Base-by-base conservation (phyloP, 108 stramenopile species). In the Cyclostephanos tholiformis region DNA sequence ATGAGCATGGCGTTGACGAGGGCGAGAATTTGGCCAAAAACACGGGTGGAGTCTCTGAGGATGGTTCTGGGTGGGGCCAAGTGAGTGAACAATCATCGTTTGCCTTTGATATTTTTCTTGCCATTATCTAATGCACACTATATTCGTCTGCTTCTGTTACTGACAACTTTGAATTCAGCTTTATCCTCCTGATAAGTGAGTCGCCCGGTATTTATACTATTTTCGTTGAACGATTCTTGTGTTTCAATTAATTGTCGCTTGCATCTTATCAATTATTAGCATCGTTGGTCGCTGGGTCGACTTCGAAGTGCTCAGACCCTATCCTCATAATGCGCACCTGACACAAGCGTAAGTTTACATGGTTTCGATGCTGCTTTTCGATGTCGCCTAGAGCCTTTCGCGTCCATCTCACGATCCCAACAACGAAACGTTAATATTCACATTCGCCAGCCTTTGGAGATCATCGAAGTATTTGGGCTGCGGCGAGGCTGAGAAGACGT, bases 11-110 rank as follows among this genome's bases (percentile, higher is more conserved):
- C 38, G 73, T 65, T 6, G 62, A 23, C 26, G 73, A 74, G 22
- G 76, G 76, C 2, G 76, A 77, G 56, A 77, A 77, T 52, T 46
- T 77, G 27, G 76, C 76, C 6, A 77, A 77, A 51, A 77, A 77
- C 44, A 63, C 62, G 11, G 76, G 76, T n/a, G 49, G 32, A 26
- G 23, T 62, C 7, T n/a, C 22, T 62, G 36, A n/a, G 41, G 36
- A 41, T 38, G 61, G 61, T 62, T 59, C 23, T 61, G 27, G 48
- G 16, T 77, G 69, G 69, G 76, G 76, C 16, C 75, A 55, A 13
- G 53, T 55, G 53, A 55, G 53, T 55, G 53, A 27, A 46, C 14
- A 46, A 16, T 46, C 16, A 16, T 26, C 12, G 53, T 55, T 55
- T 25, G 26, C 4, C 1, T 55, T 55, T 5, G 23, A 55, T 16